A percentile compares a stretch with the other conserved stretches of the same genome.
Evolutionary conservation across 345 rosid species (phyloP).

Genomic region (Pelargonium nanum): DNA sequence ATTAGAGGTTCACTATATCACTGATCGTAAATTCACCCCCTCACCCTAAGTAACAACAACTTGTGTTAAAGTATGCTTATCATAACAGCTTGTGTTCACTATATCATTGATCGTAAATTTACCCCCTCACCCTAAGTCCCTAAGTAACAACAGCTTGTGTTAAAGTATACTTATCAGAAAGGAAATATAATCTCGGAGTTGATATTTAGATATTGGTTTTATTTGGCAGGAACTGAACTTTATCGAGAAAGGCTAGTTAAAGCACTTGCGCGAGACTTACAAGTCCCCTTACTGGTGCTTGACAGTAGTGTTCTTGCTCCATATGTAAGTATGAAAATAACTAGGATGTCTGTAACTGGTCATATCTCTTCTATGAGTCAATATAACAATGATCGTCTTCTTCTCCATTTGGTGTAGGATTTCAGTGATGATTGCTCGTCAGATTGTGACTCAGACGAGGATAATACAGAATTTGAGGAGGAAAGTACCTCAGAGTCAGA

Average conservation of each 20-base stretch:
- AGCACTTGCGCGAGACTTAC: slow-evolving; percentile 80
- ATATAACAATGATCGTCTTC: slow-evolving; percentile 2
- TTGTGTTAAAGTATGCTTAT: not conserved
- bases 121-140: not conserved
- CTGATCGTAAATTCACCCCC: not conserved
- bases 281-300: slow-evolving; percentile 77
- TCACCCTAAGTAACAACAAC: not conserved
- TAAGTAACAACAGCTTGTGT: not conserved
- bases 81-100: no score
- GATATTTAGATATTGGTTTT: slow-evolving; percentile 11
- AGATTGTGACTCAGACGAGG: slow-evolving; percentile 66
- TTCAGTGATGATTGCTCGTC: slow-evolving; percentile 55
- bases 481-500: slow-evolving; percentile 77
- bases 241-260: slow-evolving; percentile 82
- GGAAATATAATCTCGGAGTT: slow-evolving; percentile 6
- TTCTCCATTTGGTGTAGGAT: slow-evolving; percentile 43
- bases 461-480: slow-evolving; percentile 45
- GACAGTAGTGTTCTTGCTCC: slow-evolving; percentile 90
- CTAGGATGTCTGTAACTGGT: slow-evolving; percentile 3
- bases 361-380: not conserved
- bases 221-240: slow-evolving; percentile 77
- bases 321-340: slow-evolving; percentile 60
- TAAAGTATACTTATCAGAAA: not conserved
- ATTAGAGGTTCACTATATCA: no score
- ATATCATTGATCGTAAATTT: no score